Base-by-base conservation (phyloP, 2,329 filamentous ascomycete genomes). In the Trichophyton benhamiae region DNA sequence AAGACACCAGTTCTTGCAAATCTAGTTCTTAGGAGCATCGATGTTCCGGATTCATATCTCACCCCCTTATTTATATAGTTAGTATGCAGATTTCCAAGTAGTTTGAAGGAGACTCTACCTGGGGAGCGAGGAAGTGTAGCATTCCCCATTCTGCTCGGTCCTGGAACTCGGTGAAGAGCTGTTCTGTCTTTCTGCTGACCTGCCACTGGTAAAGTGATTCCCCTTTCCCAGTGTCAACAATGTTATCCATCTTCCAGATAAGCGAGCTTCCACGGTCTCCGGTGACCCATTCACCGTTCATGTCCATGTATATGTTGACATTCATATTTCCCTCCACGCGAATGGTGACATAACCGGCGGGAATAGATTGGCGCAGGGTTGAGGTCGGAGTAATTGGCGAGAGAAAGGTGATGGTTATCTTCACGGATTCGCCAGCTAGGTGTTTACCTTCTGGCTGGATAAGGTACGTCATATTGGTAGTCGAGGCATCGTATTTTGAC, bases 91-190 rank as follows among this genome's bases (percentile, higher is more conserved):
- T 53, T 11, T 1, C 20, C 46, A 27, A 58, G 25, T 52, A 13
- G 4, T 42, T 58, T 38, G 8, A 9, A 42, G 22, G 8, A 9
- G 17, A 25, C 30, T 7, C 22, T 22, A 79, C 77, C 49, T 79
- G 76, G 22, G 89, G 88, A 1, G 80, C 89, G 22, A 87, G 87
- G 70, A 95, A 89, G 72, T 89, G 83, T 62, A 95, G 73, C 30
- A 84, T 87, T 3, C 90, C 90, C 90, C 90, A 95, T 81, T 95
- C 89, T 0, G 87, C 82, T 49, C 86, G 86, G 68, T 95, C 90
- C 49, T 75, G 75, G 61, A 81, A 81, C 72, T 95, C 90, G 0
- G 87, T 88, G 60, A 94, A 82, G n/a, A 88, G 77, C 70, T 87
- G 78, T 72, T 92, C 83, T 2, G 67, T 71, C 58, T 75, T 69